phyloP scores from a whole-genome alignment of 2,329 filamentous ascomycete genomes.

The Diaporthe nobilis region DNA sequence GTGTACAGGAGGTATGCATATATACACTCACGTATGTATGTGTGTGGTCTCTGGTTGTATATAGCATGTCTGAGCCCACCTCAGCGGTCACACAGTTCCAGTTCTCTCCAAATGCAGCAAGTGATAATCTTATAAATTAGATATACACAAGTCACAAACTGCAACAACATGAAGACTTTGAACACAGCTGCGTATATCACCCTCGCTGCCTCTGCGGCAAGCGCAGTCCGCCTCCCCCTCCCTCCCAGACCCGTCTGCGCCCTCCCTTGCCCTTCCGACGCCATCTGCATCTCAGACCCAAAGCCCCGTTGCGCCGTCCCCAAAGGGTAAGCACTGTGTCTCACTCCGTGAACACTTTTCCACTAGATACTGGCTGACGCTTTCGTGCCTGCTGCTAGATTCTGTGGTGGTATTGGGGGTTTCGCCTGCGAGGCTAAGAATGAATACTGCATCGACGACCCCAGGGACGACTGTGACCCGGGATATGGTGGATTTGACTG shows the following conservation, averaged over 20 bases:
- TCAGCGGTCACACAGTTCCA: background rate
- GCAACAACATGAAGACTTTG: background rate
- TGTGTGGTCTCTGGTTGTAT: background rate
- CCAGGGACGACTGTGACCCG: slow-evolving; percentile 57
- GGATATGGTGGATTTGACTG: slow-evolving; percentile 57
- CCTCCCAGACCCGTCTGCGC: background rate
- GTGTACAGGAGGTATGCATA: background rate
- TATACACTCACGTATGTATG: background rate
- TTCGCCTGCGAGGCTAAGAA: background rate
- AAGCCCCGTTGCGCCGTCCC: slow-evolving; percentile 19
- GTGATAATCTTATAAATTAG: background rate
- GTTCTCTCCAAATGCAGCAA: too few species aligned
- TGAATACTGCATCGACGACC: slow-evolving; percentile 57
- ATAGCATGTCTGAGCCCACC: background rate
- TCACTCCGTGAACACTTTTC: too few species aligned
- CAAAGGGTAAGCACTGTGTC: slow-evolving; percentile 2
- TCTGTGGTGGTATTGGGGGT: slow-evolving; percentile 31
- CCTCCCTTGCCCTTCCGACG: slow-evolving; percentile 13
- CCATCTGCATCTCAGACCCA: slow-evolving; percentile 35
- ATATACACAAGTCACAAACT: background rate
- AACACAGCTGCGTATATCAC: background rate
- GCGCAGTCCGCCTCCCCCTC: background rate
- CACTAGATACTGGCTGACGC: background rate
- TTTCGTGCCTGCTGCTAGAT: background rate
- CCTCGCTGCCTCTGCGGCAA: background rate